These are phyloP conservation scores for Suhomyces coccinellae DNA, from an alignment of 1,139 yeast genomes.

Conservation along the genomic window DNA sequence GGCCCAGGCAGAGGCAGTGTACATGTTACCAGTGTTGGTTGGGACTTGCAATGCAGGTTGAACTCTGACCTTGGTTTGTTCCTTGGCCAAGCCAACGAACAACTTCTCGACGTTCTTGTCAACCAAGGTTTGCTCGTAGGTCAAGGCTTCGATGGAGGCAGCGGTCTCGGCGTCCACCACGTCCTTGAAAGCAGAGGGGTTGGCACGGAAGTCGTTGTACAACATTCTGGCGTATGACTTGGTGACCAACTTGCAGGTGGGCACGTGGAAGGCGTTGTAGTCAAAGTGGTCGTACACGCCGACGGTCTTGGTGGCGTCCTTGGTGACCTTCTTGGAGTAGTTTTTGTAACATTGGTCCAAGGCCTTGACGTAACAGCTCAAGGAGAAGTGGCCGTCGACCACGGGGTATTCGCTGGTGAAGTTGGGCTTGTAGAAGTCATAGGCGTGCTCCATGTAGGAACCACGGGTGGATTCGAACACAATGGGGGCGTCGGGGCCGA, in stretches of 20 bases:
- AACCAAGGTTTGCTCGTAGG: constrained; percentile 75
- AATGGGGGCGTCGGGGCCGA: constrained; percentile 98
- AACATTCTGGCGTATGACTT: constrained; percentile 91
- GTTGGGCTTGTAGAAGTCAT: constrained; percentile 98
- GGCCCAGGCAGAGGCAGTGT: constrained; percentile 92
- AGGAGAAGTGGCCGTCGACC: constrained; percentile 96
- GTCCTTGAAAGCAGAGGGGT: constrained; percentile 61
- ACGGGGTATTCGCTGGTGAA: constrained; percentile 95
- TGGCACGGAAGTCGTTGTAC: constrained; percentile 80
- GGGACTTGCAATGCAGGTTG: constrained; percentile 83
- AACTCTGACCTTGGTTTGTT: constrained; percentile 65
- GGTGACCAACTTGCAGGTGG: constrained; percentile 92
- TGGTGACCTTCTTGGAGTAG: constrained; percentile 78
- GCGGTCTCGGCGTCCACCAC: constrained; percentile 55
- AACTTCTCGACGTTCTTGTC: constrained; percentile 85
- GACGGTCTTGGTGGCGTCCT: constrained; percentile 54
- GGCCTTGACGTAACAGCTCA: constrained; percentile 92
- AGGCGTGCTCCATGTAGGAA: constrained; percentile 91
- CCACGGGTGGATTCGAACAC: constrained; percentile 90
- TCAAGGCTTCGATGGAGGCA: constrained; percentile 52
- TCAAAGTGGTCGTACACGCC: constrained; percentile 76
- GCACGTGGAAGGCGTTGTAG: constrained; percentile 97
- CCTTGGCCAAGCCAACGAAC: constrained; percentile 79
- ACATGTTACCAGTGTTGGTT: constrained; percentile 98
- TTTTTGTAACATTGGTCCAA: constrained; percentile 81